phyloP scores from a whole-genome alignment of 163 green algal species.

The Trebouxiophyceae sp. region DNA sequence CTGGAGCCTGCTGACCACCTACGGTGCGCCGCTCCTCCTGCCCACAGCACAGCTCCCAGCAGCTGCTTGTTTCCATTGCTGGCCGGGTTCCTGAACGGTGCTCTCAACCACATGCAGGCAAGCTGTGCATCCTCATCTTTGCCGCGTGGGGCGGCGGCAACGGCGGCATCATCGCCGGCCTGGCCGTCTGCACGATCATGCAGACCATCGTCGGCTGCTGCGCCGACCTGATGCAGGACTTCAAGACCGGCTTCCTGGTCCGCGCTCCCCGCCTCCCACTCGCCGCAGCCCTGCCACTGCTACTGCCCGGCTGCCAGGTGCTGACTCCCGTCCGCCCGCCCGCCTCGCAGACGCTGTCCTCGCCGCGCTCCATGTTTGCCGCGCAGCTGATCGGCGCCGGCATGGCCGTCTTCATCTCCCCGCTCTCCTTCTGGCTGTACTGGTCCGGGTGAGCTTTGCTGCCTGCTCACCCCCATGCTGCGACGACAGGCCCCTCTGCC shows the following conservation, averaged over 20 bases:
- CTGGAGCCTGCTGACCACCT: slow-evolving; percentile 15
- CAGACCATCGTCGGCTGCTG: slow-evolving; percentile 6
- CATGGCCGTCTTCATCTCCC: not conserved
- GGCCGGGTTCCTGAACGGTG: no score
- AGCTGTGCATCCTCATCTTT: slow-evolving; percentile 43
- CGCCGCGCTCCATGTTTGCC: slow-evolving; percentile 36
- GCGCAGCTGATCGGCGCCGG: slow-evolving; percentile 9
- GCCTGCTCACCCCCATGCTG: no score
- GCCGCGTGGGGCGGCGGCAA: slow-evolving; percentile 28
- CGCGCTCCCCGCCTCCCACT: not conserved
- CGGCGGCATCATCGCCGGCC: slow-evolving; percentile 23
- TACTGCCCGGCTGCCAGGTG: no score
- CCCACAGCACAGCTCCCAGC: slow-evolving; percentile 1
- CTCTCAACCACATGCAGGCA: no score
- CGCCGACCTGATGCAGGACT: slow-evolving; percentile 20
- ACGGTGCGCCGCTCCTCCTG: not conserved
- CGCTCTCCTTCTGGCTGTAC: slow-evolving; percentile 4
- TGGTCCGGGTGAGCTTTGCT: not conserved
- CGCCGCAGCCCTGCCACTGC: no score
- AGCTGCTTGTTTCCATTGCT: no score
- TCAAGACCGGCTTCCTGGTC: slow-evolving; percentile 34
- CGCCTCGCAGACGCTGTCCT: slow-evolving; percentile 21
- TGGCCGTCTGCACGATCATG: slow-evolving; percentile 31
- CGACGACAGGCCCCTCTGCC: no score
- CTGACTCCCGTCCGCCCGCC: not conserved